phyloP scores from a whole-genome alignment of 305 asterid species.

The Fraxinus floribunda region DNA sequence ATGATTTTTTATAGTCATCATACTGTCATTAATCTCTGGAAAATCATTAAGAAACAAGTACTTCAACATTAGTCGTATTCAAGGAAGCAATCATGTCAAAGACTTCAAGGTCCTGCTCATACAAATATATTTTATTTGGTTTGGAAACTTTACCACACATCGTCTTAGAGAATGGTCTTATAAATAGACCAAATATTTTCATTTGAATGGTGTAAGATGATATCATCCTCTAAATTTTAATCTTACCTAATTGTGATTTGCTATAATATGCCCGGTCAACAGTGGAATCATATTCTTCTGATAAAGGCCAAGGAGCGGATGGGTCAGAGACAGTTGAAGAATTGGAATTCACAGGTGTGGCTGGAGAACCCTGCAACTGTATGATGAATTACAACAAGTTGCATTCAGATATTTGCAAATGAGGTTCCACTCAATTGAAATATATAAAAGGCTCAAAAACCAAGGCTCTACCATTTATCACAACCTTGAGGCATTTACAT shows the following conservation, averaged over 20 bases:
- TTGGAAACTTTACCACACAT: not conserved
- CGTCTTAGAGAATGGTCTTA: not conserved
- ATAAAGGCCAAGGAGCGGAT: slow-evolving; percentile 34
- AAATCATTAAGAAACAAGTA: slow-evolving; percentile 24
- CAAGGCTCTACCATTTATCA: not conserved
- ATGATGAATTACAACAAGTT: slow-evolving; percentile 21
- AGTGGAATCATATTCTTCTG: slow-evolving; percentile 47
- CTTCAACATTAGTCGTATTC: slow-evolving; percentile 22
- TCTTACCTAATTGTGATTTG: slow-evolving; percentile 30
- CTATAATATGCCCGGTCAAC: slow-evolving; percentile 31
- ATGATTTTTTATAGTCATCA: slow-evolving; percentile 47
- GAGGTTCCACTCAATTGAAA: not conserved
- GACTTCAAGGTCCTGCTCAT: not conserved
- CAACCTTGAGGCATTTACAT: not conserved
- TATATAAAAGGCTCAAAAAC: not conserved
- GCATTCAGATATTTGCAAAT: slow-evolving; percentile 6
- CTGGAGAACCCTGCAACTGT: slow-evolving; percentile 65
- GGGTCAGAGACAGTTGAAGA: slow-evolving; percentile 40
- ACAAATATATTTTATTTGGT: not conserved
- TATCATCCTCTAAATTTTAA: not conserved
- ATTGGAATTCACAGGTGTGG: slow-evolving; percentile 57
- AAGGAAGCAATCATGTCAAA: slow-evolving; percentile 14
- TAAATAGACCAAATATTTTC: not conserved
- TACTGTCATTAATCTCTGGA: slow-evolving; percentile 51
- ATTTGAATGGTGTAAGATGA: not conserved